Percentiles rank a stretch among this genome's conserved stretches.
These are phyloP conservation scores for Pilaira anomala DNA, from an alignment of 192 early-diverging fungal species.

Conservation along the genomic window DNA sequence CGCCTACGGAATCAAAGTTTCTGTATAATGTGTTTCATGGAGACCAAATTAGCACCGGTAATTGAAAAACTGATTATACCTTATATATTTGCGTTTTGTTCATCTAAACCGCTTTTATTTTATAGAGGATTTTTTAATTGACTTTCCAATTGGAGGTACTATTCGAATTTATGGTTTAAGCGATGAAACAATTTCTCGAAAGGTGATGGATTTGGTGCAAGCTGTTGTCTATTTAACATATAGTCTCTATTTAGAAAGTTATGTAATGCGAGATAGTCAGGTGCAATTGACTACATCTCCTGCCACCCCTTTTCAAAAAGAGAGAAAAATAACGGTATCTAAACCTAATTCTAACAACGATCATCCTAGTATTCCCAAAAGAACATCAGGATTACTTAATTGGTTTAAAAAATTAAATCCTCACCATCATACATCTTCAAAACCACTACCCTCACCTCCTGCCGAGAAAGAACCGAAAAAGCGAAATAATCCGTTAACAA, in stretches of 20 bases:
- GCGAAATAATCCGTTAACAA: neutral
- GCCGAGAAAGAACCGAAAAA: neutral
- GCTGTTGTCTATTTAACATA: conserved; percentile 72
- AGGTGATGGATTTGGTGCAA: conserved; percentile 54
- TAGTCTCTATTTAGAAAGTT: conserved; percentile 74
- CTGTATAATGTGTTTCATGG: neutral
- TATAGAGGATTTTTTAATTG: neutral
- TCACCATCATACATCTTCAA: neutral
- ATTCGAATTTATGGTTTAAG: conserved; percentile 16
- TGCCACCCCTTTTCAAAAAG: neutral
- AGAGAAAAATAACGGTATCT: too few species aligned
- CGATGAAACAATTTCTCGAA: neutral
- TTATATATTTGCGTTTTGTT: neutral
- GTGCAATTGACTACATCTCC: conserved; percentile 32
- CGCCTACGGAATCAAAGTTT: conserved; percentile 7
- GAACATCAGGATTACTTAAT: too few species aligned
- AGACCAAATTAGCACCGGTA: neutral
- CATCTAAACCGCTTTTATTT: neutral
- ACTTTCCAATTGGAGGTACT: conserved; percentile 15
- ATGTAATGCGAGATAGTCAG: conserved; percentile 69
- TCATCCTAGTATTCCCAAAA: too few species aligned
- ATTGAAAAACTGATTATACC: neutral
- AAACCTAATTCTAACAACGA: too few species aligned
- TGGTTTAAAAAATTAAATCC: neutral
- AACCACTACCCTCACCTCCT: neutral